Evolutionary conservation across 371 early-diverging fungal species (phyloP).

Genomic region (Mucor plumbeus): DNA sequence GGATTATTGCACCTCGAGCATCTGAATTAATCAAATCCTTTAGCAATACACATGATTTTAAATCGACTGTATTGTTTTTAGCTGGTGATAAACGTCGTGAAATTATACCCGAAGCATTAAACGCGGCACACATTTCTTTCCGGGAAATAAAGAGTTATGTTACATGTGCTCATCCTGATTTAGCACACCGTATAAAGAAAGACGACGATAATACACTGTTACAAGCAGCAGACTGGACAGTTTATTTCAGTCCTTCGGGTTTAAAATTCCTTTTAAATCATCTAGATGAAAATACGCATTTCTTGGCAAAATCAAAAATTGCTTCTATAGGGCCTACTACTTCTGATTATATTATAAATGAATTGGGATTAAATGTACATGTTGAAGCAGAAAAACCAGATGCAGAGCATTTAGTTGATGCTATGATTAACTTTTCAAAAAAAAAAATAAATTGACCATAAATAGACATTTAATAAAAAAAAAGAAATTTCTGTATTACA

Average conservation of each 20-base stretch:
- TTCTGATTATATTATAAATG: conserved; percentile 31
- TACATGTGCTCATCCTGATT: conserved; percentile 40
- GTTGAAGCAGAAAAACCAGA: conserved; percentile 52
- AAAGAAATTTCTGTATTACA: background rate
- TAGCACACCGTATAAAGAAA: conserved; percentile 13
- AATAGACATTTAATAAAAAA: conserved; percentile 1
- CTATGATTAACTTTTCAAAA: conserved; percentile 23
- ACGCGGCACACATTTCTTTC: conserved; percentile 28
- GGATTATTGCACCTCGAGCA: conserved; percentile 49
- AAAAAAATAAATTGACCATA: conserved; percentile 6
- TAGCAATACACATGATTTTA: conserved; percentile 19
- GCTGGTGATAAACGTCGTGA: conserved; percentile 65
- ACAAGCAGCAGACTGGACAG: conserved; percentile 42
- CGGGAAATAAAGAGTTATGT: conserved; percentile 50
- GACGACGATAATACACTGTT: background rate
- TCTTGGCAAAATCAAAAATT: conserved; percentile 20
- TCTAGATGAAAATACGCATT: background rate
- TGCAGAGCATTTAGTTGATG: conserved; percentile 37
- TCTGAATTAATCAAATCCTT: conserved; percentile 35
- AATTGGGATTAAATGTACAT: conserved; percentile 25
- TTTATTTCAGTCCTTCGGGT: conserved; percentile 69
- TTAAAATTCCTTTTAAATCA: conserved; percentile 40
- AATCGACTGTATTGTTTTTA: conserved; percentile 45
- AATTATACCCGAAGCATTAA: conserved; percentile 42
- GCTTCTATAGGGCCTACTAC: conserved; percentile 67